Base-by-base conservation (phyloP, 2,329 filamentous ascomycete species). In the Pseudopithomyces chartarum region DNA sequence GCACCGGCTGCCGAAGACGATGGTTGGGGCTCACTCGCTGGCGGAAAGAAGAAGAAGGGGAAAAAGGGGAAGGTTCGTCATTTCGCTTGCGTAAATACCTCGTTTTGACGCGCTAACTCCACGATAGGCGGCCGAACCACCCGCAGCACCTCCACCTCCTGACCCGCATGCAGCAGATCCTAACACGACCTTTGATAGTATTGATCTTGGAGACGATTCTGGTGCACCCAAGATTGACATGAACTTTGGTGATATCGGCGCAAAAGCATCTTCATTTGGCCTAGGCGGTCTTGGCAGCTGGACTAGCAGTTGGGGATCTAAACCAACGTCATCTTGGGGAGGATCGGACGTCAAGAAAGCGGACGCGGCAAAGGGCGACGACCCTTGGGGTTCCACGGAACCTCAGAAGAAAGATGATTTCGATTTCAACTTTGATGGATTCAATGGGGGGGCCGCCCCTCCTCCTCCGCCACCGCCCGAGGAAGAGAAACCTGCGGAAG, bases 201-300 rank as follows among this genome's bases (percentile, higher is more conserved):
- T 81, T 64, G 72, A 75, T 65, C 69, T 81, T 62, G 72, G 47
- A 40, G 47, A 81, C 72, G 76, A 82, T 67, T 50, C 42, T 22
- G 61, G 57, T 44, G 77, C 75, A 50, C 80, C 80, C 20, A 80
- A 81, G 68, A 75, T 82, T 61, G 78, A 81, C 57, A 71, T 82
- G 58, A 77, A 76, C 58, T 79, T 81, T 59, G 77, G 76, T 44
- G 69, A 70, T 46, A 61, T 67, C 20, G 62, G 60, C 19, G 57
- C 58, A 51, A 69, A 71, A 64, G 64, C 68, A 56, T 57, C 55
- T 59, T 59, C 58, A 55, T 67, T 69, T 43, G 59, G 65, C 36
- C 64, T 73, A 49, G 66, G 65, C 54, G 62, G 65, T 32, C 49
- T 68, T 23, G 57, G 64, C 45, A 63, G 55, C 34, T 72, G 68